Evolutionary conservation across 1,284 basidiomycete genomes (phyloP), one percentile per base, ranked within the genome.

Genomic region (Bjerkandera adusta): DNA sequence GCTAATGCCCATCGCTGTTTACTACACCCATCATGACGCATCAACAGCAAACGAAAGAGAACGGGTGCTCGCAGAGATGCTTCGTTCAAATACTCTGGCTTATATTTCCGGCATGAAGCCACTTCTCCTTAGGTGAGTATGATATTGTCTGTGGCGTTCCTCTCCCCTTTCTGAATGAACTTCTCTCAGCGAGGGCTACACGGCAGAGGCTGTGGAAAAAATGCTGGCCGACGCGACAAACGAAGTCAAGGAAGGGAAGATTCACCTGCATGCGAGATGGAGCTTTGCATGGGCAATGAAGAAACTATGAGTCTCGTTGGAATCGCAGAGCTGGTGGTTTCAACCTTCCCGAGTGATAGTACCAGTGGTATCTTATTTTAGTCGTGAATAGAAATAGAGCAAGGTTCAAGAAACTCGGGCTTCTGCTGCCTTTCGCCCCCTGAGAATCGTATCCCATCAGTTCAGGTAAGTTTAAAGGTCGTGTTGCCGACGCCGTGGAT

Each of bases 251-350:
- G 60, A 63, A 36, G 55, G 63, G 33, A 57, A 56, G 24, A 55
- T 61, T 13, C 61, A 50, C 33, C 38, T 66, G 26, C 62, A 66
- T 50, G 63, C 51, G 44, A 59, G 65, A 27, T 68, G 64, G 64
- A 57, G 53, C 35, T 68, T 65, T 49, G 64, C 66, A 7, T 68
- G 66, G 66, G 66, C 64, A 2, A 59, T 66, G 42, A 68, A 65
- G 38, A 50, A 56, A 33, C 24, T 36, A 7, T 52, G 35, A 49
- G 10, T 12, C 30, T 32, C 30, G 13, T 15, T 15, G n/a, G n/a
- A n/a, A n/a, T n/a, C n/a, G n/a, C n/a, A n/a, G n/a, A n/a, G n/a
- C n/a, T n/a, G n/a, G n/a, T n/a, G n/a, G n/a, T n/a, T n/a, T n/a
- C n/a, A n/a, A n/a, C n/a, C n/a, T n/a, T n/a, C n/a, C n/a, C n/a